Conservation (phyloP, 2,329 filamentous ascomycete genomes). For the Aspergillus floridensis region DNA sequence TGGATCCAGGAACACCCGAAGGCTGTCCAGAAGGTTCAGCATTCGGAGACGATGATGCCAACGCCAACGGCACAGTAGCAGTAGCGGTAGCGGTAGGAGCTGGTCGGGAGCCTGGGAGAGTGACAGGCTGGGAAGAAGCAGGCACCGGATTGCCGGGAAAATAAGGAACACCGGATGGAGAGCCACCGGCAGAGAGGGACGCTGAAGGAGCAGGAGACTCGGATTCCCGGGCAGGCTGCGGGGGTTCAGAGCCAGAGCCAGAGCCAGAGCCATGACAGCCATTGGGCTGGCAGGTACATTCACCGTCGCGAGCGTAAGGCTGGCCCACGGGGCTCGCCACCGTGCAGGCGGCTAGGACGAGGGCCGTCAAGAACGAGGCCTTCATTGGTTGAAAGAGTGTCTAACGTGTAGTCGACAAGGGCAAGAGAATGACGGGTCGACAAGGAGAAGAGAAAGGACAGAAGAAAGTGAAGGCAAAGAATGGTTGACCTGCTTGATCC, state of each 20-base stretch:
- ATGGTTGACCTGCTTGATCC: not conserved
- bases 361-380: constrained; percentile 16
- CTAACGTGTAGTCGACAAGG: constrained; percentile 5
- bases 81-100: not conserved
- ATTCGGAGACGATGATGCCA: not conserved
- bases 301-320: constrained; percentile 6
- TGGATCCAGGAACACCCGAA: not conserved
- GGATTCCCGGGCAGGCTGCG: not conserved
- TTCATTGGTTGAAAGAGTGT: constrained; percentile 17
- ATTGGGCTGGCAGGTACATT: constrained; percentile 13
- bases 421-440: constrained; percentile 6
- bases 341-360: constrained; percentile 17
- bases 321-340: constrained; percentile 16
- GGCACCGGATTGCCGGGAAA: not conserved
- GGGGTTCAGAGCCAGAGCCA: not conserved
- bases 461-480: not conserved
- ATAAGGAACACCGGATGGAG: not conserved
- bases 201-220: not conserved
- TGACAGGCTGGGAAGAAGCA: not conserved
- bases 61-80: not conserved
- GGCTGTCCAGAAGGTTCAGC: not conserved
- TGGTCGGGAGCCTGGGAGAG: not conserved
- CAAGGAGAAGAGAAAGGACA: constrained; percentile 9
- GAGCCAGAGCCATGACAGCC: not conserved
- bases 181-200: not conserved